Conservation (phyloP, 768 basidiomycete genomes). For the Tricholoma matsutake region DNA sequence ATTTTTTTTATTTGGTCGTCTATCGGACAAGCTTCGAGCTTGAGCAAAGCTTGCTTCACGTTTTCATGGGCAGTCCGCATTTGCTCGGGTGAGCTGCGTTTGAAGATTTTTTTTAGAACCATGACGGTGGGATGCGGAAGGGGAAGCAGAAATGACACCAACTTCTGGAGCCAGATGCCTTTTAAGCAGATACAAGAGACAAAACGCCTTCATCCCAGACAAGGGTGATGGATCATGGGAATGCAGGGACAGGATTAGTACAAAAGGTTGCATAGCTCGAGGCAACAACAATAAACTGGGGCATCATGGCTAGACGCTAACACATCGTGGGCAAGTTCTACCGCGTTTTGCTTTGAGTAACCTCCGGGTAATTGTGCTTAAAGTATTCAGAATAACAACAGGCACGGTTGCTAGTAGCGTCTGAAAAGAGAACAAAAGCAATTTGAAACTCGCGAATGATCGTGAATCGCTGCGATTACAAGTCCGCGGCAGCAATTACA, state of each 20-base stretch:
- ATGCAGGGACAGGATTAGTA: background rate
- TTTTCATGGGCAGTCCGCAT: background rate
- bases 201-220: background rate
- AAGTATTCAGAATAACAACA: no score
- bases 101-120: background rate
- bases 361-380: background rate
- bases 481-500: no score
- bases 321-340: background rate
- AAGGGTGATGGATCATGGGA: background rate
- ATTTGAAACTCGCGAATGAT: no score
- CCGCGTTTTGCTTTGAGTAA: background rate
- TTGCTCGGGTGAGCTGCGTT: background rate
- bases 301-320: background rate
- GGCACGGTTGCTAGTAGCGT: no score
- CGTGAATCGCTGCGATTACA: no score
- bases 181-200: background rate
- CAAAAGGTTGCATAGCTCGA: background rate
- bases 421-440: no score
- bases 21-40: background rate
- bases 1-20: background rate
- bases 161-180: background rate
- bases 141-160: background rate
- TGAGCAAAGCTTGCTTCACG: background rate
- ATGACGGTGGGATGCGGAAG: background rate
- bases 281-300: background rate